Evolutionary conservation across 148 eudicot genomes (phyloP).

Genomic region (Spergularia bocconei): DNA sequence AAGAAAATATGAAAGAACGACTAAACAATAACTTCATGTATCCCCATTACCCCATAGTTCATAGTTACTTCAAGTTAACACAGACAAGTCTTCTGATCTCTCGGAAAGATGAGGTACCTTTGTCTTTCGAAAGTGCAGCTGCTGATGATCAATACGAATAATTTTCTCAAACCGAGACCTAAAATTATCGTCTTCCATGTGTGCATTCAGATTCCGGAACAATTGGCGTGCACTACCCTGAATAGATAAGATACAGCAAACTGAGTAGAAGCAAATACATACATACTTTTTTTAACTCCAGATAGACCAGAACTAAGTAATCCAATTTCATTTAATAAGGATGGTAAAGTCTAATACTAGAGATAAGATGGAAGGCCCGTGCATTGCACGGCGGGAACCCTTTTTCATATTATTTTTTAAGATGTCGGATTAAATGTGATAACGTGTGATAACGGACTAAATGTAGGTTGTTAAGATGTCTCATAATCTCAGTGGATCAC

Average conservation of each 20-base stretch:
- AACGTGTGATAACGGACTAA: too few species aligned
- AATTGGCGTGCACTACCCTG: conserved; percentile 97
- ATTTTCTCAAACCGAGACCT: conserved; percentile 86
- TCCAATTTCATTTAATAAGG: neutral
- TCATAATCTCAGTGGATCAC: too few species aligned
- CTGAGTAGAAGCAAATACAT: conserved; percentile 9
- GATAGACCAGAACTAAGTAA: neutral
- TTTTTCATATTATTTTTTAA: too few species aligned
- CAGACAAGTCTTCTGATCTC: neutral
- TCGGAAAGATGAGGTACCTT: conserved; percentile 43
- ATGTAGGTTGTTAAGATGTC: too few species aligned
- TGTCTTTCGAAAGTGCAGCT: conserved; percentile 43
- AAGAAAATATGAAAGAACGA: too few species aligned
- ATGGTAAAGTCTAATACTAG: neutral
- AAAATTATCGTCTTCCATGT: conserved; percentile 80
- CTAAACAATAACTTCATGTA: too few species aligned
- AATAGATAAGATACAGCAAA: conserved; percentile 6
- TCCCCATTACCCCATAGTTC: too few species aligned
- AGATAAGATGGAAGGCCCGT: too few species aligned
- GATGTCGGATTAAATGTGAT: too few species aligned
- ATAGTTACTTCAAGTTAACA: neutral
- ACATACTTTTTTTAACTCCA: neutral
- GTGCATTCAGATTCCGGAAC: conserved; percentile 85
- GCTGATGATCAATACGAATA: conserved; percentile 53
- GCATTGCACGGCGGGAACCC: too few species aligned